These are phyloP conservation scores for Alternaria arbusti DNA, from an alignment of 2,329 filamentous ascomycete species.

Conservation along the genomic window DNA sequence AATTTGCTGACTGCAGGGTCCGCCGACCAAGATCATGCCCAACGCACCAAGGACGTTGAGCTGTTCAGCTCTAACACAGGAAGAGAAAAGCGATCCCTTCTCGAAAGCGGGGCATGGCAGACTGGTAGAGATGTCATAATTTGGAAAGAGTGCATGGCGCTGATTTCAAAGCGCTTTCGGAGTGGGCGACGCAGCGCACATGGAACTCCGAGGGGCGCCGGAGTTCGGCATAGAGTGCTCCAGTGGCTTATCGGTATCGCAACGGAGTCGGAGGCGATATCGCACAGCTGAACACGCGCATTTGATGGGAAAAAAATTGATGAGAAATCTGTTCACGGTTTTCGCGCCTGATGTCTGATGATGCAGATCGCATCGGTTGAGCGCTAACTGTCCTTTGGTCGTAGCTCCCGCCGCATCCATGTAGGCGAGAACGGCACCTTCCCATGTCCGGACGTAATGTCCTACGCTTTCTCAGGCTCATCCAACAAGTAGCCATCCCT, in stretches of 20 bases:
- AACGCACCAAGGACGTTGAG: neutral
- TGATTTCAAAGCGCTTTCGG: neutral
- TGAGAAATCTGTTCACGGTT: neutral
- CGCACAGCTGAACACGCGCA: neutral
- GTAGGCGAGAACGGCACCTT: neutral
- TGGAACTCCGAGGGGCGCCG: neutral
- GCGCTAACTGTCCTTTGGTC: neutral
- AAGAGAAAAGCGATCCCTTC: neutral
- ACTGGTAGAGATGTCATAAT: neutral
- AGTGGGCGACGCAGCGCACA: neutral
- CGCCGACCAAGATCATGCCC: neutral
- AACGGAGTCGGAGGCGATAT: neutral
- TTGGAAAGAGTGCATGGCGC: neutral
- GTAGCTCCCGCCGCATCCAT: neutral
- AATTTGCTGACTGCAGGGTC: neutral
- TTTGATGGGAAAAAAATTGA: neutral
- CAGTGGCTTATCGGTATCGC: neutral
- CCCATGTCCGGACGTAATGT: neutral
- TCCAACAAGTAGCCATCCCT: neutral
- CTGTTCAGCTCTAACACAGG: neutral
- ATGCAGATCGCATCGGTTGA: neutral
- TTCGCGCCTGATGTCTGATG: neutral
- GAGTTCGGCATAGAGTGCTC: neutral
- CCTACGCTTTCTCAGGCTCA: neutral
- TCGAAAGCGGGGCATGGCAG: conserved; percentile 1